Percentiles rank a stretch among this genome's conserved stretches.
Evolutionary conservation across 805 yeast species (phyloP).

Genomic region (Aciculoconidium aculeatum): DNA sequence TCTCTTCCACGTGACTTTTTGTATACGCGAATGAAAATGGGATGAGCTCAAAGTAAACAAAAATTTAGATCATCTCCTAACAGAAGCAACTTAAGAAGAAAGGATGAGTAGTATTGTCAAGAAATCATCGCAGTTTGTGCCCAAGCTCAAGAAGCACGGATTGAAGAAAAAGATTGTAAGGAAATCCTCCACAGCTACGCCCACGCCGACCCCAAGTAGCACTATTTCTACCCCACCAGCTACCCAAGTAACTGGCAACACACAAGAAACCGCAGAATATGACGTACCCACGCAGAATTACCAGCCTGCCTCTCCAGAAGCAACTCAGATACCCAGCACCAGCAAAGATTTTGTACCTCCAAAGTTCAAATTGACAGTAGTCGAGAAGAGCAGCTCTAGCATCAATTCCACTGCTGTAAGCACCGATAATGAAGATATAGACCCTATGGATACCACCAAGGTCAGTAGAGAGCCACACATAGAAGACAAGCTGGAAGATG

Average conservation of each 20-base stretch:
- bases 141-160: slow-evolving; percentile 38
- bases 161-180: slow-evolving; percentile 14
- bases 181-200: slow-evolving; percentile 12
- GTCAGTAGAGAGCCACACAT: slow-evolving; percentile 9
- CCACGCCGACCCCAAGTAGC: slow-evolving; percentile 10
- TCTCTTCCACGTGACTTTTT: no score
- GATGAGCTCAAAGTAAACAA: no score
- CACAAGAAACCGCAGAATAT: slow-evolving; percentile 3
- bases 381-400: not conserved
- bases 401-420: not conserved
- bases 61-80: no score
- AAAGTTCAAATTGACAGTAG: no score
- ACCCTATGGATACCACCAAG: slow-evolving; percentile 16
- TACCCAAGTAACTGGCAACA: not conserved
- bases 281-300: no score
- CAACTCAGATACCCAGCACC: no score
- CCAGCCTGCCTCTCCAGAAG: slow-evolving; percentile 8
- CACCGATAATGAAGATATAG: slow-evolving; percentile 8
- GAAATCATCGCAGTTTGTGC: slow-evolving; percentile 58
- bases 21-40: no score
- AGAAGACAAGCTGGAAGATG: slow-evolving; percentile 18
- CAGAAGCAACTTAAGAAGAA: not conserved
- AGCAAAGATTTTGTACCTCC: no score
- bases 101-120: slow-evolving; percentile 43
- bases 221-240: not conserved